A percentile compares a stretch with the other conserved stretches of the same genome.
Evolutionary conservation across 306 rosid genomes (phyloP).

Genomic region (Crotalaria pallida): DNA sequence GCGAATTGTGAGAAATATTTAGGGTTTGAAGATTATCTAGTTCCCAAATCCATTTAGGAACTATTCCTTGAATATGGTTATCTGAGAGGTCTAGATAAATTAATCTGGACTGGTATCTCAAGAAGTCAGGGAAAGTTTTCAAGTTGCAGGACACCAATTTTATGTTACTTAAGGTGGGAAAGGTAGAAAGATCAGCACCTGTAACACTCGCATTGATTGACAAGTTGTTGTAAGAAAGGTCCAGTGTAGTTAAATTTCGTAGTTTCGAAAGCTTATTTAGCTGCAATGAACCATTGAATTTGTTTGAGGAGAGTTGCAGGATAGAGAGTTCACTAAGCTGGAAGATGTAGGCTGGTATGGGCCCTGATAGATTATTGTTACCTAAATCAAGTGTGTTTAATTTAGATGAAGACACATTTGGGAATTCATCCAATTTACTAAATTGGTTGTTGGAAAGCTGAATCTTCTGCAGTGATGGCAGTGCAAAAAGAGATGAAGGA

Average conservation of each 20-base stretch:
- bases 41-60: conserved; percentile 65
- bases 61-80: conserved; percentile 35
- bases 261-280: conserved; percentile 16
- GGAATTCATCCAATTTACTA: conserved; percentile 13
- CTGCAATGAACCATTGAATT: conserved; percentile 26
- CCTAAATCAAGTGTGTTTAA: conserved; percentile 45
- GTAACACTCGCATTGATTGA: not conserved
- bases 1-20: conserved; percentile 51
- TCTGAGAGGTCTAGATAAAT: conserved; percentile 34
- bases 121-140: conserved; percentile 33
- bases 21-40: conserved; percentile 9
- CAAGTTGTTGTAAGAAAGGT: conserved; percentile 53
- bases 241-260: conserved; percentile 35
- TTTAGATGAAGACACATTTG: not conserved
- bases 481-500: conserved; percentile 31
- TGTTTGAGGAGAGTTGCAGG: conserved; percentile 53
- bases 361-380: conserved; percentile 44
- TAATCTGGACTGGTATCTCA: conserved; percentile 33
- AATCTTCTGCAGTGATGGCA: conserved; percentile 20
- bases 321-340: conserved; percentile 22
- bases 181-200: not conserved
- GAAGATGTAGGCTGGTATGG: conserved; percentile 30
- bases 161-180: conserved; percentile 23
- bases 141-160: conserved; percentile 41
- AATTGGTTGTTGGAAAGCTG: conserved; percentile 31